Evolutionary conservation across 1,284 basidiomycete genomes (phyloP).

Genomic region (Ganoderma multipileum): DNA sequence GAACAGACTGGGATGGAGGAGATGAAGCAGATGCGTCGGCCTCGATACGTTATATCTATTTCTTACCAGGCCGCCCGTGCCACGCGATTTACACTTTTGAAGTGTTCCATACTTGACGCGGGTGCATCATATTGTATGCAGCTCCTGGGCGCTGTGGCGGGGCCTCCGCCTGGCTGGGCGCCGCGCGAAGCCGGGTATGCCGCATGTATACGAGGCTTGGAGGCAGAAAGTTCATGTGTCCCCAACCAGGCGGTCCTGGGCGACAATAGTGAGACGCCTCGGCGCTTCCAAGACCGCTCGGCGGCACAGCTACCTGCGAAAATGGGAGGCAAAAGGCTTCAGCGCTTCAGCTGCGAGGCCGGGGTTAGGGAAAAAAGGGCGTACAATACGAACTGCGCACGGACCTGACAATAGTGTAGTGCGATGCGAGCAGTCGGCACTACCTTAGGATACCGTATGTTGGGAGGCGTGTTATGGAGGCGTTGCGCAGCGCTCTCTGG

Average conservation of each 20-base stretch:
- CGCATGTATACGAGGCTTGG: not conserved
- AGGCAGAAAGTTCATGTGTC: no score
- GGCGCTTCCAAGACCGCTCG: not conserved
- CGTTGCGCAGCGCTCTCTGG: not conserved
- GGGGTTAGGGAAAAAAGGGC: not conserved
- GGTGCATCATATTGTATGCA: not conserved
- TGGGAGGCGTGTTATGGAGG: not conserved
- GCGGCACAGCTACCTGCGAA: slow-evolving; percentile 2
- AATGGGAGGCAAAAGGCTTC: not conserved
- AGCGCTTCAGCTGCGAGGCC: not conserved
- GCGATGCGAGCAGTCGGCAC: not conserved
- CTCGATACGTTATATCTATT: not conserved
- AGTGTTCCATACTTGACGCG: not conserved
- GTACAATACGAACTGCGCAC: not conserved
- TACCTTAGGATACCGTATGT: not conserved
- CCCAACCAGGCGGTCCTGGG: not conserved
- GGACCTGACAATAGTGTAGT: not conserved
- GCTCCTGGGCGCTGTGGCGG: not conserved
- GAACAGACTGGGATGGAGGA: not conserved
- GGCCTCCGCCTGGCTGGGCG: not conserved
- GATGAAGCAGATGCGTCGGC: not conserved
- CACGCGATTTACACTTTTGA: not conserved
- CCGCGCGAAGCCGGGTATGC: not conserved
- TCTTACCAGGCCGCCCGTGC: not conserved
- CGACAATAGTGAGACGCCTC: not conserved